Base-by-base conservation (phyloP, 768 basidiomycete genomes). In the Guyanaporus albipodus region DNA sequence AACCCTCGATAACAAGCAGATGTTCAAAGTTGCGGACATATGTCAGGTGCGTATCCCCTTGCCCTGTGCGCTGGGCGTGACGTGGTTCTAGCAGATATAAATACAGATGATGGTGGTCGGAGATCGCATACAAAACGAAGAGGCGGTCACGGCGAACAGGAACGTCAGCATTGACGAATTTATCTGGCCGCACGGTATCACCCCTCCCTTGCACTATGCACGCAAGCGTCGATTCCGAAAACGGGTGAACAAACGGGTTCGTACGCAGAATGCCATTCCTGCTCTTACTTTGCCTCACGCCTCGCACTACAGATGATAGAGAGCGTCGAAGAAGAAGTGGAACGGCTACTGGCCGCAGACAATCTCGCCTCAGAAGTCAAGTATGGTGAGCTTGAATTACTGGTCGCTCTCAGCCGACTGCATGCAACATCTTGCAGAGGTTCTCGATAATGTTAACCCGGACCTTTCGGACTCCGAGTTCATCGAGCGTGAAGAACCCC, bases 11-110 rank as follows among this genome's bases (percentile, higher is more conserved):
- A 88, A 85, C 64, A 92, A 94, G 64, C 92, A 96, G 61, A 87
- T 96, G 82, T 96, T 98, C 75, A 99, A 99, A 68, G 90, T 94
- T 6, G 94, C 93, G 31, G 96, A 99, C 64, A 95, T 99, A 70
- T 95, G 90, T 71, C 94, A 96, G 80, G 91, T 92, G 57, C 57
- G 57, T 53, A 34, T 27, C 37, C 41, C 48, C 40, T 28, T 38
- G 38, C 41, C 51, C 18, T 37, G 39, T 29, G 21, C 11, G 23
- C 19, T 41, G 31, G 37, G 40, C 32, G 47, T 66, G 49, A 59
- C 32, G 18, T 42, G 46, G 9, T 28, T 35, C 37, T 35, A 38
- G n/a, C 33, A 10, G 15, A 24, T 14, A 9, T 48, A 34, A n/a
- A 34, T 21, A 18, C 47, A 96, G 91, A 97, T 97, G 93, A 78